Percentiles rank a stretch among this genome's conserved stretches.
Evolutionary conservation across 371 early-diverging fungal genomes (phyloP).

Genomic region (Apophysomyces trapeziformis): DNA sequence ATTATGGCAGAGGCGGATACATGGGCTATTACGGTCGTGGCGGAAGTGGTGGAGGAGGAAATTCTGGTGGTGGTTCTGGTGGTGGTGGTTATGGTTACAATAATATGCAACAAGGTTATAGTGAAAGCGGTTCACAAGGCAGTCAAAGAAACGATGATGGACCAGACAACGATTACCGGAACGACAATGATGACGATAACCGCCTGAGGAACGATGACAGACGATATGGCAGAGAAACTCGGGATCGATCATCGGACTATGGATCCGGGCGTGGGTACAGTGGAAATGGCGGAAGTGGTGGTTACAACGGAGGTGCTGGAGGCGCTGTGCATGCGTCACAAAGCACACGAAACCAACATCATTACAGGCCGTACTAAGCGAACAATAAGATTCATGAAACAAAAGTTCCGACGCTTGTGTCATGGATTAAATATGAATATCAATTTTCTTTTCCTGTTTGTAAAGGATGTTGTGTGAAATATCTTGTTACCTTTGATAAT

Average conservation of each 20-base stretch:
- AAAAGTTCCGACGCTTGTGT: not conserved
- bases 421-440: slow-evolving; percentile 1
- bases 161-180: slow-evolving; percentile 3
- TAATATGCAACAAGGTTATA: slow-evolving; percentile 5
- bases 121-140: not conserved
- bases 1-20: slow-evolving; percentile 15
- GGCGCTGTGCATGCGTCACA: slow-evolving; percentile 49
- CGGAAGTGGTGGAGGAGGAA: slow-evolving; percentile 12
- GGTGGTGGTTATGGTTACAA: not conserved
- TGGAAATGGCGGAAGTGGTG: slow-evolving; percentile 12
- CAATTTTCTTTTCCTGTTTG: not conserved
- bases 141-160: slow-evolving; percentile 5
- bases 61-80: slow-evolving; percentile 20
- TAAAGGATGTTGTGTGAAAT: no score
- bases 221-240: slow-evolving; percentile 16
- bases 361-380: slow-evolving; percentile 43
- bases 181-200: slow-evolving; percentile 8
- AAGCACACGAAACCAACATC: slow-evolving; percentile 35
- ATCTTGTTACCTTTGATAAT: no score
- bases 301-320: slow-evolving; percentile 20
- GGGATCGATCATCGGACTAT: slow-evolving; percentile 21
- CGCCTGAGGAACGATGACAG: slow-evolving; percentile 14
- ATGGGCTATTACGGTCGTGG: slow-evolving; percentile 8
- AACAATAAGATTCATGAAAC: not conserved
- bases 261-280: slow-evolving; percentile 15